Percentiles rank a stretch among this genome's conserved stretches.
Conservation (phyloP, 2,329 filamentous ascomycete species). For the Macrophomina pseudophaseolina region DNA sequence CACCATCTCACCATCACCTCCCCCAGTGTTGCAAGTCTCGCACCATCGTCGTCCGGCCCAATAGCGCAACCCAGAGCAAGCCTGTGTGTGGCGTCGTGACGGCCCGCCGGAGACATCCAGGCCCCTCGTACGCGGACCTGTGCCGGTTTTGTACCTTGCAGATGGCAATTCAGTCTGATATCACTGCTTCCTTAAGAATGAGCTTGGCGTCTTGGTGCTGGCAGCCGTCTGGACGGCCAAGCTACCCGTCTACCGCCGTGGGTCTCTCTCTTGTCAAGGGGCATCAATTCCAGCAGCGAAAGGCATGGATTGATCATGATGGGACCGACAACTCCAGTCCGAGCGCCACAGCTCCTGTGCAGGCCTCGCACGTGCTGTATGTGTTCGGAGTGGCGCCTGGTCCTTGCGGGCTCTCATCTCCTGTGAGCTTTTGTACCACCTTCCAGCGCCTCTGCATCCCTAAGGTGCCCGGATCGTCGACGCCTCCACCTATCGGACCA, state of each 20-base stretch:
- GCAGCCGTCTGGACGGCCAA: conserved; percentile 12
- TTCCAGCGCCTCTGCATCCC: conserved; percentile 22
- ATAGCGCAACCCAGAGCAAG: neutral
- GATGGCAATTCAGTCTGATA: conserved; percentile 19
- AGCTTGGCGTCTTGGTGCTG: conserved; percentile 22
- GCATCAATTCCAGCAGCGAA: conserved; percentile 9
- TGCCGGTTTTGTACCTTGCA: conserved; percentile 27
- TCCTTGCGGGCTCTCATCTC: conserved; percentile 24
- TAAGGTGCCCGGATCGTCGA: conserved; percentile 25
- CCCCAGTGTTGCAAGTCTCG: conserved; percentile 18
- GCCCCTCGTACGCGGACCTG: conserved; percentile 19
- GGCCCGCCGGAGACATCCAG: conserved; percentile 15
- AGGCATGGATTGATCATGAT: neutral
- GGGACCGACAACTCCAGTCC: neutral
- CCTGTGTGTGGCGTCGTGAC: conserved; percentile 19
- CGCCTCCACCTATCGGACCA: conserved; percentile 21
- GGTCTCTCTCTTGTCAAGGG: conserved; percentile 5
- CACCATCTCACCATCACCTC: conserved; percentile 19
- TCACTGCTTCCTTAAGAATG: conserved; percentile 19
- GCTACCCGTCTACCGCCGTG: neutral
- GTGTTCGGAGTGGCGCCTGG: conserved; percentile 7
- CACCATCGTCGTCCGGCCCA: neutral
- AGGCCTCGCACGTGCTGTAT: conserved; percentile 20
- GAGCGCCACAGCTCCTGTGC: conserved; percentile 23
- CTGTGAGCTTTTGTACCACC: conserved; percentile 24